Base-by-base conservation (phyloP, 345 rosid species). In the Boechera divaricarpa region DNA sequence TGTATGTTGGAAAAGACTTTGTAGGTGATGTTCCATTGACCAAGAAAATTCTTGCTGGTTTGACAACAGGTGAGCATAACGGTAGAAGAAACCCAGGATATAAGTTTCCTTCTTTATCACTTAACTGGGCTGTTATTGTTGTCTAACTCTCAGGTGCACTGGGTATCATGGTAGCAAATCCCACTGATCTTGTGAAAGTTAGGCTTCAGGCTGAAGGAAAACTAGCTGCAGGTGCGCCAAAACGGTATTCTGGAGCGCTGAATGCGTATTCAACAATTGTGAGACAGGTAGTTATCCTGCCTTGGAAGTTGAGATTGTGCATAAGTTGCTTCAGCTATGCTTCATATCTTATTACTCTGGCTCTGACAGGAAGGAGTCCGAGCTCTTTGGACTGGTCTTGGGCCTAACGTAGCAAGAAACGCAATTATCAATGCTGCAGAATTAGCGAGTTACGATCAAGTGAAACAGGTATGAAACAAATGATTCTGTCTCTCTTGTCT, bases 171-270 rank as follows among this genome's bases (percentile, higher is more conserved):
- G 75, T 96, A 13, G 98, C 99, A 64, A 96, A 96, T 69, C 99
- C 99, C 65, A 96, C 99, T 32, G 99, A 96, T 84, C 99, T 96
- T 77, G 98, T 96, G 78, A 96, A 96, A 83, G 99, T 96, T 52
- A 89, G 99, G 73, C 96, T 96, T 77, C 99, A 96, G 80, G 88
- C 99, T 78, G 99, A 96, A 87, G 99, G 99, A 63, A 93, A 94
- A 83, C 80, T 93, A 75, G 87, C 97, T 15, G 85, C 95, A 21
- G 99, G 98, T 58, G 99, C 86, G 28, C 97, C 97, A 45, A 91
- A 87, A 86, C 98, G 98, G 54, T 96, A 96, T 77, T 68, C 92
- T 70, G 99, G 99, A 73, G 86, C 99, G 10, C 67, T 96, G 79
- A 93, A 85, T 86, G 99, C 99, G 26, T 96, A 96, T 75, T 90